Evolutionary conservation across 805 yeast genomes (phyloP).

Genomic region (Candida dendrica): DNA sequence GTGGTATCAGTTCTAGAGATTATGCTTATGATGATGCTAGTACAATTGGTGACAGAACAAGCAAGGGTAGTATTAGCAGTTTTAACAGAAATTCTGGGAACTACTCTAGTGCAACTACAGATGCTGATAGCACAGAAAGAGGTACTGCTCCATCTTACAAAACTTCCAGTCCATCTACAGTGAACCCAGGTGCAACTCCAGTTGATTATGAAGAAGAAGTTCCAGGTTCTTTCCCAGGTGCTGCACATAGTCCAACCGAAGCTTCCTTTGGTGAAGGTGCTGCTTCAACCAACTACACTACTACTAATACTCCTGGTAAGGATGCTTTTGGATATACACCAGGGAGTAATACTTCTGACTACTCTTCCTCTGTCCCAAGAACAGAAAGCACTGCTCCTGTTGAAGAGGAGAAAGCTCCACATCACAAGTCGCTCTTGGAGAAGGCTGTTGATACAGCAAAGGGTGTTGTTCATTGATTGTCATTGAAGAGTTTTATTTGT

Average conservation of each 20-base stretch:
- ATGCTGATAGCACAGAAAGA: too few species aligned
- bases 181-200: background rate
- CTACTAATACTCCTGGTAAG: too few species aligned
- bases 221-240: constrained; percentile 8
- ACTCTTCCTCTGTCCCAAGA: background rate
- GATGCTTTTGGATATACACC: too few species aligned
- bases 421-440: constrained; percentile 1
- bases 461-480: constrained; percentile 7
- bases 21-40: background rate
- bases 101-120: background rate
- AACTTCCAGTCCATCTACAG: background rate
- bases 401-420: constrained; percentile 3
- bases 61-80: background rate
- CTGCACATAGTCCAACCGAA: background rate
- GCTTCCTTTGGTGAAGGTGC: background rate
- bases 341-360: too few species aligned
- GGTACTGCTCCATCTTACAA: too few species aligned
- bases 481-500: too few species aligned
- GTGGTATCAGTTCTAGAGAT: background rate
- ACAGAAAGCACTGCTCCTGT: background rate
- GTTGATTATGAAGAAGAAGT: constrained; percentile 3
- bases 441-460: constrained; percentile 12
- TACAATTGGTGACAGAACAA: background rate
- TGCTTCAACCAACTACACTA: background rate
- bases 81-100: background rate